These are phyloP conservation scores for Thraustotheca clavata DNA, from an alignment of 352 stramenopile species.

Conservation along the genomic window DNA sequence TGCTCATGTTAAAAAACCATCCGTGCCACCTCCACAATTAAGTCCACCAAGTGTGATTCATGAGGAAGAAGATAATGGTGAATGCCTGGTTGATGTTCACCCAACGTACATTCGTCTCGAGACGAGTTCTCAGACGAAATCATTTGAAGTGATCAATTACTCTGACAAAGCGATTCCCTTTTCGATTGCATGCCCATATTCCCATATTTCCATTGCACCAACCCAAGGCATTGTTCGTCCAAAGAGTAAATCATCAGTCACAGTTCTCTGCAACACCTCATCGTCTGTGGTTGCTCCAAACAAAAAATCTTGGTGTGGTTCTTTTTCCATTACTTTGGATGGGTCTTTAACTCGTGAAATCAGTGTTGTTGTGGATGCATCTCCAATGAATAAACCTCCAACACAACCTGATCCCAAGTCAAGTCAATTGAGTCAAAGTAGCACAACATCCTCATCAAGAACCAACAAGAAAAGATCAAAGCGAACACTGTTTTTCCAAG, in stretches of 20 bases:
- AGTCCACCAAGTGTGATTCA: neutral
- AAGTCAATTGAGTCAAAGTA: slow-evolving; percentile 1
- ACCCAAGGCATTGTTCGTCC: neutral
- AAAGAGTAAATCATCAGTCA: slow-evolving; percentile 2
- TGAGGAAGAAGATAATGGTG: neutral
- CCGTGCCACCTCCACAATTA: neutral
- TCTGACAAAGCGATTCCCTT: neutral
- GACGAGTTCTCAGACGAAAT: neutral
- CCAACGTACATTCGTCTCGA: slow-evolving; percentile 4
- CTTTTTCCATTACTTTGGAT: slow-evolving; percentile 1
- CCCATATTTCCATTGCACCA: neutral
- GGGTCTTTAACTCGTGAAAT: neutral
- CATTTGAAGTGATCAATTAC: slow-evolving; percentile 14
- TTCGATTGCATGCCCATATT: neutral
- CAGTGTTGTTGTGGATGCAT: slow-evolving; percentile 10
- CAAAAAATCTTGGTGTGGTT: slow-evolving; percentile 4
- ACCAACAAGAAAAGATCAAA: slow-evolving; percentile 64
- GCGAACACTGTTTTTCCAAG: slow-evolving; percentile 72
- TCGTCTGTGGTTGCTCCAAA: neutral
- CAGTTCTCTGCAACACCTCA: neutral
- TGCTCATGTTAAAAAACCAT: slow-evolving; percentile 41
- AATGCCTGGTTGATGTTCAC: slow-evolving; percentile 4
- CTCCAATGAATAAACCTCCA: neutral
- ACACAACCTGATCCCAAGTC: neutral
- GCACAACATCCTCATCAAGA: neutral